These are phyloP conservation scores for Suillus lakei DNA, from an alignment of 768 basidiomycete species.

Conservation along the genomic window DNA sequence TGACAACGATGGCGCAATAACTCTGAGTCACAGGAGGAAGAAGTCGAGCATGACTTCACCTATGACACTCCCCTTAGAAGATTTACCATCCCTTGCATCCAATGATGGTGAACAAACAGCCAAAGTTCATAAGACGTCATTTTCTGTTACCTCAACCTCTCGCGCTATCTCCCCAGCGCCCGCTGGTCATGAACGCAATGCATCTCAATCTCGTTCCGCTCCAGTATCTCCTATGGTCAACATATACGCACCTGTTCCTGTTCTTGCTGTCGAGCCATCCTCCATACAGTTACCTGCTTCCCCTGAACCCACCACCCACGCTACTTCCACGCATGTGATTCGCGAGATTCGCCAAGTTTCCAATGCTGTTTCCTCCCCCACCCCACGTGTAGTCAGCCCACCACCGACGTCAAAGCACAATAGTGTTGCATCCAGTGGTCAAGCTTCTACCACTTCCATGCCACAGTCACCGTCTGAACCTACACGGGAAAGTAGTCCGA, in stretches of 20 bases:
- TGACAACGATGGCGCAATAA: constrained; percentile 28
- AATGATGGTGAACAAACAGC: constrained; percentile 23
- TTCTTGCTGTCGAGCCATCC: constrained; percentile 20
- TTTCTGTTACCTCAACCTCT: constrained; percentile 18
- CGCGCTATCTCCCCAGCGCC: constrained; percentile 14
- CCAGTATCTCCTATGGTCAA: constrained; percentile 32
- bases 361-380: constrained; percentile 30
- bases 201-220: constrained; percentile 28
- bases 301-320: constrained; percentile 24
- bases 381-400: constrained; percentile 16
- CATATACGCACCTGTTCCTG: constrained; percentile 29
- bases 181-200: not conserved
- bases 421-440: constrained; percentile 39
- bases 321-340: constrained; percentile 24
- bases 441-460: constrained; percentile 28
- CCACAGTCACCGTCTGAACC: constrained; percentile 22
- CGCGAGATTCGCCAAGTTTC: constrained; percentile 31
- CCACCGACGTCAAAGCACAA: constrained; percentile 47
- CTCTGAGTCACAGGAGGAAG: constrained; percentile 26
- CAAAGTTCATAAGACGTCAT: constrained; percentile 19
- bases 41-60: constrained; percentile 38
- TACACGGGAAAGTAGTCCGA: constrained; percentile 22
- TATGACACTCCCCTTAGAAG: constrained; percentile 31
- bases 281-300: constrained; percentile 29
- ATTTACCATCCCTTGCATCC: constrained; percentile 5